phyloP scores from a whole-genome alignment of 164 flowering plant genomes.

The Warburgia ugandensis region DNA sequence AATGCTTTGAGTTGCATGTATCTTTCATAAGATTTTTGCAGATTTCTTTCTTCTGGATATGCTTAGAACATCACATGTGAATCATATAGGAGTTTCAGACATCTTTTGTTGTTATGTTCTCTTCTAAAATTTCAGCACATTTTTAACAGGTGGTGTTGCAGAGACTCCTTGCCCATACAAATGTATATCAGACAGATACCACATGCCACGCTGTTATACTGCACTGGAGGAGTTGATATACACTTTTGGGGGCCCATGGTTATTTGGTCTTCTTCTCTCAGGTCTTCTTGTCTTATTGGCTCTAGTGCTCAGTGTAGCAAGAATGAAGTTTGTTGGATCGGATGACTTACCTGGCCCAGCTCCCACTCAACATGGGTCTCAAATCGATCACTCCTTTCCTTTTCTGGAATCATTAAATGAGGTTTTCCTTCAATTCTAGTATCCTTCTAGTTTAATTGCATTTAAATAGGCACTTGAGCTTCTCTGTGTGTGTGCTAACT shows the following conservation, averaged over 20 bases:
- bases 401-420: constrained; percentile 91
- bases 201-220: constrained; percentile 88
- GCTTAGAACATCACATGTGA: not conserved
- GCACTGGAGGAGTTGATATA: constrained; percentile 86
- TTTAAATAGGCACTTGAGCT: too few relatives aligned
- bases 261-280: constrained; percentile 74
- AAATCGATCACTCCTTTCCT: constrained; percentile 84
- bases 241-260: constrained; percentile 98
- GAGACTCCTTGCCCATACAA: constrained; percentile 82
- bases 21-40: too few relatives aligned
- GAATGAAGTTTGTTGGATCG: constrained; percentile 70
- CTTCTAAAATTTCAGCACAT: constrained; percentile 7
- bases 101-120: too few relatives aligned
- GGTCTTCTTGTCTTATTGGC: constrained; percentile 74
- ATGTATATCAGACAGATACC: constrained; percentile 90
- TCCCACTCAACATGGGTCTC: constrained; percentile 66
- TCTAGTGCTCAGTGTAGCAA: constrained; percentile 86
- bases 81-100: too few relatives aligned
- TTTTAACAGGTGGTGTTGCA: constrained; percentile 73
- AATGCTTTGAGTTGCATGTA: not conserved
- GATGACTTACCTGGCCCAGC: constrained; percentile 68
- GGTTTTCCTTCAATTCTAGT: constrained; percentile 28
- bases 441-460: not conserved
- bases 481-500: too few relatives aligned
- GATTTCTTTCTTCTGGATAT: constrained; percentile 3